Evolutionary conservation across 768 basidiomycete genomes (phyloP), one percentile per base, ranked within the genome.

Genomic region (Mycena metata): DNA sequence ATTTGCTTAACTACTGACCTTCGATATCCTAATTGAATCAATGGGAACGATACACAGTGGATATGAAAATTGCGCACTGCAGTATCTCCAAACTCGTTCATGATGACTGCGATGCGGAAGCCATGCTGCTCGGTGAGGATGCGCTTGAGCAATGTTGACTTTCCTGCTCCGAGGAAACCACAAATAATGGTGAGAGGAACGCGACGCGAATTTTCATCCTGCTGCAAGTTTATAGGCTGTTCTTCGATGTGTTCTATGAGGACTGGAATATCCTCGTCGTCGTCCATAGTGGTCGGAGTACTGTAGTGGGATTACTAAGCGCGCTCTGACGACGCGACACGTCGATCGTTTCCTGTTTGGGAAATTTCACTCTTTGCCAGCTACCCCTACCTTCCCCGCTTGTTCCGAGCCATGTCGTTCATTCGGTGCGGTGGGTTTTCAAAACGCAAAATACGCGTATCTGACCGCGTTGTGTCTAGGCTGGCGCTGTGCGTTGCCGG

Each of bases 1-100:
- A 52, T 52, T 10, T 54, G 33, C 13, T 43, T 24, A 45, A 16
- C 43, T 51, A 74, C 82, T 65, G 56, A 96, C 96, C 90, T 89
- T 98, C 96, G 62, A 98, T 98, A 75, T 96, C 97, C 93, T 94
- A 73, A 63, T 76, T 72, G 56, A 71, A 75, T 73, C 42, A 72
- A 75, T 50, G 70, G 58, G 54, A 24, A 61, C 24, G 39, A 10
- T 66, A 68, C 52, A 39, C 26, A 52, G 19, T 36, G 61, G 42
- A 55, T 46, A 45, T 49, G 24, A 45, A 42, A 24, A 51, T 50
- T 17, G 83, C 90, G 75, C 74, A 94, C 93, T 73, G 95, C 94
- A 21, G 96, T 96, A 76, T 98, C 96, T 11, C 96, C 97, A 76
- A 99, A 99, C 79, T 96, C 96, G 75, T 97, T 98, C 95, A 98